Evolutionary conservation across 1,284 basidiomycete genomes (phyloP).

Genomic region (Pseudozyma pruni): DNA sequence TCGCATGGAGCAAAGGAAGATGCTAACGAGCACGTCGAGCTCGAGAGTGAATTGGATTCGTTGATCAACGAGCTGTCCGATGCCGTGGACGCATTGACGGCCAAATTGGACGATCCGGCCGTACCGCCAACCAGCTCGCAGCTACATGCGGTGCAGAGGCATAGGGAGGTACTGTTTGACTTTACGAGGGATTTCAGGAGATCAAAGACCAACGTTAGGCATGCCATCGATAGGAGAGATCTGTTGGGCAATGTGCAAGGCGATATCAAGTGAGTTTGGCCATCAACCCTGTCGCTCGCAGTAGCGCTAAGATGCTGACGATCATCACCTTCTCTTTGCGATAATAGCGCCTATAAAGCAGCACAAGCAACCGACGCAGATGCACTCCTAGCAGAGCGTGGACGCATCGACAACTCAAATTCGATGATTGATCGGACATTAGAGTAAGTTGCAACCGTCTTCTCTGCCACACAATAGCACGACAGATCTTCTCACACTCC

Average conservation of each 20-base stretch:
- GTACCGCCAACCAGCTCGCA: constrained; percentile 83
- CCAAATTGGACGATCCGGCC: constrained; percentile 77
- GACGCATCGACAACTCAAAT: constrained; percentile 89
- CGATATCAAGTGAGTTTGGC: constrained; percentile 83
- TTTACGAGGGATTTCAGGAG: constrained; percentile 77
- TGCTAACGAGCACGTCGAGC: constrained; percentile 56
- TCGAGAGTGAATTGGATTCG: constrained; percentile 84
- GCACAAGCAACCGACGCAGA: constrained; percentile 81
- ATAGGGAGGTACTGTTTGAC: constrained; percentile 88
- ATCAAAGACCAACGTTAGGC: constrained; percentile 71
- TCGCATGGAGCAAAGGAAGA: constrained; percentile 13
- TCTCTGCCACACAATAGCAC: no score
- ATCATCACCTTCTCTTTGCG: background rate
- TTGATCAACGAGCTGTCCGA: constrained; percentile 73
- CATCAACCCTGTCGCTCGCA: no score
- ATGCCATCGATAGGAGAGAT: constrained; percentile 85
- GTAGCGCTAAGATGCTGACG: background rate
- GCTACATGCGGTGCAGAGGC: constrained; percentile 87
- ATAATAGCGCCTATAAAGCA: constrained; percentile 76
- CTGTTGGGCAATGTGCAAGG: constrained; percentile 90
- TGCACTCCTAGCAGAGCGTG: constrained; percentile 84
- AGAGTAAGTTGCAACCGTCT: constrained; percentile 72
- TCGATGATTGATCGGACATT: constrained; percentile 92
- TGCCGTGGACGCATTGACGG: constrained; percentile 71
- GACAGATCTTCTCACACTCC: no score